Percentiles rank a stretch among this genome's conserved stretches.
phyloP scores from a whole-genome alignment of 352 stramenopile genomes.

The Phytopythium delawarense region DNA sequence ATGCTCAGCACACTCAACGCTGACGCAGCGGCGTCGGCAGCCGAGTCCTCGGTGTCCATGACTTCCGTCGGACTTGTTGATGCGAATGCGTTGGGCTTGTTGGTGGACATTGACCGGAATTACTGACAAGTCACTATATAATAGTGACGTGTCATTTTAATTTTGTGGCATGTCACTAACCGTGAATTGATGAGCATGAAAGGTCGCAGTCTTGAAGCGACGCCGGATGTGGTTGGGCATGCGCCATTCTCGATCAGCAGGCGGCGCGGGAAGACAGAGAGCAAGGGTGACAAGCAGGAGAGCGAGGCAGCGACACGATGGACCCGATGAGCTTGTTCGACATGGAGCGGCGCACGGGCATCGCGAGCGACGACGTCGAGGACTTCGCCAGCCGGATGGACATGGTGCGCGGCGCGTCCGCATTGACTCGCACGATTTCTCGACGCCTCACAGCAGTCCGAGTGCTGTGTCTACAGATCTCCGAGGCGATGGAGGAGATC shows the following conservation, averaged over 20 bases:
- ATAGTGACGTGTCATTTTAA: not conserved
- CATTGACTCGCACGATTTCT: not conserved
- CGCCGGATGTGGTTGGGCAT: not conserved
- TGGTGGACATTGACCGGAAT: not conserved
- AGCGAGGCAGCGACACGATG: slow-evolving; percentile 26
- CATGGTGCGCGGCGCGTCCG: slow-evolving; percentile 24
- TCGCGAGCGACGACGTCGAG: slow-evolving; percentile 63
- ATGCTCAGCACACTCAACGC: not conserved
- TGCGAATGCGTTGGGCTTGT: not conserved
- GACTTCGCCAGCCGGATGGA: slow-evolving; percentile 71
- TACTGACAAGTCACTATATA: not conserved
- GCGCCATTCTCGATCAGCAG: not conserved
- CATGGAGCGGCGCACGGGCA: slow-evolving; percentile 63
- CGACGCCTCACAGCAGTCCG: not conserved
- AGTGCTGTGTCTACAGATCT: slow-evolving; percentile 29
- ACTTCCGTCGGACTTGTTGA: not conserved
- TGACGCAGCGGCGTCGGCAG: not conserved
- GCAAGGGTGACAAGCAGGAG: not conserved
- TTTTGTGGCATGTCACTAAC: slow-evolving; percentile 1
- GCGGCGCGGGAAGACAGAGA: not conserved
- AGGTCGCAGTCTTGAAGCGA: slow-evolving; percentile 5
- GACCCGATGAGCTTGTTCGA: slow-evolving; percentile 58
- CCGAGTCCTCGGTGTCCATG: not conserved
- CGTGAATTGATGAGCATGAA: not conserved
- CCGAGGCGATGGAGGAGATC: slow-evolving; percentile 73